Conservation (phyloP, 139 green algal genomes). For the Micractinium conductrix region DNA sequence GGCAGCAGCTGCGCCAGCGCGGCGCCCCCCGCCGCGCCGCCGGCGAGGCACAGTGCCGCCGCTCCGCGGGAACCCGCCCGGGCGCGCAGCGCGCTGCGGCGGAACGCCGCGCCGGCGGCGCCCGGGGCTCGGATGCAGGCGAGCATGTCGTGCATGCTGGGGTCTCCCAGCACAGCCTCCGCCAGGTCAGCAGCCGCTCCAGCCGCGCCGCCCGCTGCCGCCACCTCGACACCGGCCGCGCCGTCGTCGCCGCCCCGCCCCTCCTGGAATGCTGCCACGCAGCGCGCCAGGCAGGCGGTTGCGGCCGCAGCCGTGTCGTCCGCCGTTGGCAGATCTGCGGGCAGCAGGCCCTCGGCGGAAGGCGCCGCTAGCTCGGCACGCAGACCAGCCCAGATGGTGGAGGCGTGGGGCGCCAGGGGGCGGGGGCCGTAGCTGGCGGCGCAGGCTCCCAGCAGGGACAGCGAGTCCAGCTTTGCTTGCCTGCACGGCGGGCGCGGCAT, state of each 20-base stretch:
- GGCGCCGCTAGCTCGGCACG: constrained; percentile 20
- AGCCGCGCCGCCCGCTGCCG: no score
- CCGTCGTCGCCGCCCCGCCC: no score
- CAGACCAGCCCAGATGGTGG: constrained; percentile 14
- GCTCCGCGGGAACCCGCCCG: background rate
- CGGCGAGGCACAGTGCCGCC: background rate
- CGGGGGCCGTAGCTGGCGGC: constrained; percentile 9
- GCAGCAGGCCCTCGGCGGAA: constrained; percentile 22
- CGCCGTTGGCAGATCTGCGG: constrained; percentile 10
- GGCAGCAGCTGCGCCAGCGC: constrained; percentile 16
- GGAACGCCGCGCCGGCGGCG: background rate
- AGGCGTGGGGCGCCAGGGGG: background rate
- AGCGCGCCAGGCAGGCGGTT: constrained; percentile 1
- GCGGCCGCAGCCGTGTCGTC: constrained; percentile 14
- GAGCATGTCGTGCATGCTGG: constrained; percentile 11
- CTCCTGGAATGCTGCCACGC: constrained; percentile 12
- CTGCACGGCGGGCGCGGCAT: constrained; percentile 3
- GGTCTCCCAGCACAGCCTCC: constrained; percentile 14
- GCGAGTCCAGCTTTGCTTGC: constrained; percentile 52
- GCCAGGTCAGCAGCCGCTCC: constrained; percentile 7
- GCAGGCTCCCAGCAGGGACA: constrained; percentile 34
- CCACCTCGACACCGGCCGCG: background rate
- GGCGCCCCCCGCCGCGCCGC: background rate
- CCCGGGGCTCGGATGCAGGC: background rate
- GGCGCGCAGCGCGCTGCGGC: constrained; percentile 16